phyloP scores from a whole-genome alignment of 306 rosid species.

The Lotus japonicus region DNA sequence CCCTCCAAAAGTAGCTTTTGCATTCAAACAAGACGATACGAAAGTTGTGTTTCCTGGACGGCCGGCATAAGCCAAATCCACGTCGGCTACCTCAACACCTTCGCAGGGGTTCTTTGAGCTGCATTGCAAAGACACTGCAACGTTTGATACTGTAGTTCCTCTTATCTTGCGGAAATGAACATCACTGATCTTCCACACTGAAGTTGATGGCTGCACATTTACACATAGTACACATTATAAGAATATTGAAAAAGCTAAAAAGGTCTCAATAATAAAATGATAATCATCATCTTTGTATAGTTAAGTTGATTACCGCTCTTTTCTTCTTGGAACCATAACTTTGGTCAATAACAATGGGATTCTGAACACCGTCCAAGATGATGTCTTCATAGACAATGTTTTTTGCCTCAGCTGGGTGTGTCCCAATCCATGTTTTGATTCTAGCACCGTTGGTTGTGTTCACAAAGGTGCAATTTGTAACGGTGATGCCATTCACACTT shows the following conservation, averaged over 20 bases:
- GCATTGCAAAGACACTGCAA: conserved; percentile 46
- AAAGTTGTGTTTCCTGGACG: not conserved
- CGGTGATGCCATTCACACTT: conserved; percentile 26
- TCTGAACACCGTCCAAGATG: conserved; percentile 35
- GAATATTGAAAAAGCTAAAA: too few species aligned
- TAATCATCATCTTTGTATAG: not conserved
- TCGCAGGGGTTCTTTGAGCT: conserved; percentile 44
- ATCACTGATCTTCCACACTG: conserved; percentile 47
- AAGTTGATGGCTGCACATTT: conserved; percentile 29
- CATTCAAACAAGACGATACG: conserved; percentile 37
- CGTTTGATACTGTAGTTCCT: conserved; percentile 41
- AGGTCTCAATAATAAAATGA: not conserved
- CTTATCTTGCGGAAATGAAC: conserved; percentile 51
- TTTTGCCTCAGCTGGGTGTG: conserved; percentile 24
- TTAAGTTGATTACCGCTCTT: not conserved
- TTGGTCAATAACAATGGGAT: conserved; percentile 63
- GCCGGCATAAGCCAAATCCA: conserved; percentile 35
- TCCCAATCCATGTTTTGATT: conserved; percentile 52
- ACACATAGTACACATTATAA: not conserved
- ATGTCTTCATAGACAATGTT: conserved; percentile 40
- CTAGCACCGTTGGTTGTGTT: conserved; percentile 69
- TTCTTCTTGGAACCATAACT: conserved; percentile 30
- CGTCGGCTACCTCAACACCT: conserved; percentile 31
- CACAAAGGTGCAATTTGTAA: conserved; percentile 44
- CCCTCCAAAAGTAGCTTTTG: conserved; percentile 36